Percentiles rank a stretch among this genome's conserved stretches.
These are phyloP conservation scores for Phaeotremella skinneri DNA, from an alignment of 768 basidiomycete species.

Conservation along the genomic window DNA sequence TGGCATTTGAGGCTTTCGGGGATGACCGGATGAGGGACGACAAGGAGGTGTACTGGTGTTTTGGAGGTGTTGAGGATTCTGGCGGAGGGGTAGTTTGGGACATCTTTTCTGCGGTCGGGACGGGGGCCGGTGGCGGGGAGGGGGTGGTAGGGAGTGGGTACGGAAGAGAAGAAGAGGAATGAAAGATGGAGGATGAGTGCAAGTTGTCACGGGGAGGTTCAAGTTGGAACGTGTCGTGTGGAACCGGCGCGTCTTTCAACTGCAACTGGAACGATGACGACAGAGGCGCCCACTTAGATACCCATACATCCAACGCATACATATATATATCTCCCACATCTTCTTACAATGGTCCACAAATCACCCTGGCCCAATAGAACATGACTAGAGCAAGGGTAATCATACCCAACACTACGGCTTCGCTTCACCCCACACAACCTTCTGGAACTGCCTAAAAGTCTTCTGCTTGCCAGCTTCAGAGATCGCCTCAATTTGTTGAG, in stretches of 20 bases:
- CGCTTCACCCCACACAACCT: constrained; percentile 36
- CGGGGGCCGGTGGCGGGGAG: neutral
- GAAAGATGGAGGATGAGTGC: constrained; percentile 9
- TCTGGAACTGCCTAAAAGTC: constrained; percentile 29
- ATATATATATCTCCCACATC: no score
- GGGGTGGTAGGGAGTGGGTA: neutral
- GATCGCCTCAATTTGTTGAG: constrained; percentile 31
- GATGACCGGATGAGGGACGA: constrained; percentile 37
- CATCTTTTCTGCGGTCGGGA: neutral
- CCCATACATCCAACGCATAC: no score
- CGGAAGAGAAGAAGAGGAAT: constrained; percentile 7
- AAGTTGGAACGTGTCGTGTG: constrained; percentile 1
- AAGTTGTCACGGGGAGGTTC: constrained; percentile 1
- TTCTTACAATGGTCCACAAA: neutral
- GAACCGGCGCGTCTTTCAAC: no score
- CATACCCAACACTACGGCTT: constrained; percentile 16
- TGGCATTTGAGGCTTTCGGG: constrained; percentile 8
- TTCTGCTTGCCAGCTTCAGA: constrained; percentile 27
- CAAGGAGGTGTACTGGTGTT: constrained; percentile 47
- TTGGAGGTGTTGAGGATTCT: constrained; percentile 11
- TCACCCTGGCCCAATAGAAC: neutral
- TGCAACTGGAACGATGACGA: constrained; percentile 11
- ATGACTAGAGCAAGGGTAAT: neutral
- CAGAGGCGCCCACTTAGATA: no score
- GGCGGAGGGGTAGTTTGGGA: neutral